These are phyloP conservation scores for Huntiella savannae DNA, from an alignment of 2,329 filamentous ascomycete genomes.

Conservation along the genomic window DNA sequence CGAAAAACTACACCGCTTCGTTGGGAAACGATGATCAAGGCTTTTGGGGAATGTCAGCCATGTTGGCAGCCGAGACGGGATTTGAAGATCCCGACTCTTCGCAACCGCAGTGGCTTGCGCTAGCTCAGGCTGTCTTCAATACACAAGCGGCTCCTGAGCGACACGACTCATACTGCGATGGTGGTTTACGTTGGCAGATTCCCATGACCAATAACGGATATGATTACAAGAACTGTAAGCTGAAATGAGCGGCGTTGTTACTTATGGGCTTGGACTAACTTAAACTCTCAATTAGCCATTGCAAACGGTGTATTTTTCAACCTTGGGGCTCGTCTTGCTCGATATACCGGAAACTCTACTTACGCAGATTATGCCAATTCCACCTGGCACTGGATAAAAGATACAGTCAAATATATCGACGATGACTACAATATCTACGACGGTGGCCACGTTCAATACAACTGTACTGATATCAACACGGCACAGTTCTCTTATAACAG, in stretches of 20 bases:
- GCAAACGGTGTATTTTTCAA: slow-evolving; percentile 47
- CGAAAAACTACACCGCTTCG: slow-evolving; percentile 35
- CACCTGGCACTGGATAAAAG: slow-evolving; percentile 36
- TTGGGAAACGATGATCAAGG: slow-evolving; percentile 53
- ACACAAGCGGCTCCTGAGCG: slow-evolving; percentile 39
- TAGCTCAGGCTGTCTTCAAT: slow-evolving; percentile 53
- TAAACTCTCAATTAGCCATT: slow-evolving; percentile 23
- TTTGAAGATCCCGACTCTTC: slow-evolving; percentile 38
- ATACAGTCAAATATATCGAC: slow-evolving; percentile 30
- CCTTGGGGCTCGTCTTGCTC: slow-evolving; percentile 46
- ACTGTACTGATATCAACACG: slow-evolving; percentile 33
- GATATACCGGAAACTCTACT: slow-evolving; percentile 47
- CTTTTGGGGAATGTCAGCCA: slow-evolving; percentile 50
- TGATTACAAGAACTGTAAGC: slow-evolving; percentile 49
- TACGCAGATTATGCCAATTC: slow-evolving; percentile 41
- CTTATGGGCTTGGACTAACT: too few relatives aligned
- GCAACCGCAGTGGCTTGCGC: slow-evolving; percentile 39
- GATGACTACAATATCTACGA: slow-evolving; percentile 40
- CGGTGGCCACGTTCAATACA: slow-evolving; percentile 28
- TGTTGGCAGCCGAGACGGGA: slow-evolving; percentile 45
- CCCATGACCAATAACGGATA: slow-evolving; percentile 56
- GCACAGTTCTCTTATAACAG: slow-evolving; percentile 38
- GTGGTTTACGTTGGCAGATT: slow-evolving; percentile 63
- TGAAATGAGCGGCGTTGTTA: neutral
- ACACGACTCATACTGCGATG: slow-evolving; percentile 43